Percentiles rank a stretch among this genome's conserved stretches.
Evolutionary conservation across 164 flowering plant genomes (phyloP).

Genomic region (Sedum album): DNA sequence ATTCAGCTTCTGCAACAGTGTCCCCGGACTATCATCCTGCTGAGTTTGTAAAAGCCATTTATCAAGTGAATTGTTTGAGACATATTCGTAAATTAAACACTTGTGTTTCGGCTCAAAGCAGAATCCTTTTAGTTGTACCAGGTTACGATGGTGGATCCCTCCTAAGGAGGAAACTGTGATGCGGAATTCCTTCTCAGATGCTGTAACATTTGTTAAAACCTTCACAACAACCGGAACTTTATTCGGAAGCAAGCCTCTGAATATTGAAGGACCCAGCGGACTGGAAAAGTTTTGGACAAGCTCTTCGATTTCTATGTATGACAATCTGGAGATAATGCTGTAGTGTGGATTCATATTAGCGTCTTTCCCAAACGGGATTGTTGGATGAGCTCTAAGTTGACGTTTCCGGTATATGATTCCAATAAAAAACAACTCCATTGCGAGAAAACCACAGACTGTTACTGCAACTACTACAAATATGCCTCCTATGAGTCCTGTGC

Average conservation of each 20-base stretch:
- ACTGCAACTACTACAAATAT: conserved; percentile 24
- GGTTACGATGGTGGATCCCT: conserved; percentile 54
- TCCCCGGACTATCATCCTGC: conserved; percentile 26
- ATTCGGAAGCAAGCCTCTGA: conserved; percentile 39
- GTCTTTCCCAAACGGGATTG: conserved; percentile 42
- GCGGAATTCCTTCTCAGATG: conserved; percentile 45
- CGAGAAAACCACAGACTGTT: conserved; percentile 23
- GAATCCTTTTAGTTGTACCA: conserved; percentile 53
- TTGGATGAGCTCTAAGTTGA: conserved; percentile 18
- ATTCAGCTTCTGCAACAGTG: conserved; percentile 49
- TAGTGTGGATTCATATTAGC: conserved; percentile 20
- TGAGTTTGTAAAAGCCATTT: conserved; percentile 23
- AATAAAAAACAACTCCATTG: conserved; percentile 26
- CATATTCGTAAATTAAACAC: conserved; percentile 53
- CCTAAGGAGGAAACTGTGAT: conserved; percentile 35
- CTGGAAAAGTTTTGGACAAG: conserved; percentile 38
- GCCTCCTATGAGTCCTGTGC: conserved; percentile 18
- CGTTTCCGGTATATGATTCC: conserved; percentile 25
- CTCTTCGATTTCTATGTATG: conserved; percentile 47
- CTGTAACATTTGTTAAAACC: conserved; percentile 23
- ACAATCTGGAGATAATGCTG: conserved; percentile 30
- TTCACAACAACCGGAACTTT: conserved; percentile 36
- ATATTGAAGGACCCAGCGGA: conserved; percentile 41
- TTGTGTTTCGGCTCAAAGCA: conserved; percentile 47
- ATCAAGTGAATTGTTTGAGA: conserved; percentile 42